Base-by-base conservation (phyloP, 2,329 filamentous ascomycete species). In the Epichloe uncinata region DNA sequence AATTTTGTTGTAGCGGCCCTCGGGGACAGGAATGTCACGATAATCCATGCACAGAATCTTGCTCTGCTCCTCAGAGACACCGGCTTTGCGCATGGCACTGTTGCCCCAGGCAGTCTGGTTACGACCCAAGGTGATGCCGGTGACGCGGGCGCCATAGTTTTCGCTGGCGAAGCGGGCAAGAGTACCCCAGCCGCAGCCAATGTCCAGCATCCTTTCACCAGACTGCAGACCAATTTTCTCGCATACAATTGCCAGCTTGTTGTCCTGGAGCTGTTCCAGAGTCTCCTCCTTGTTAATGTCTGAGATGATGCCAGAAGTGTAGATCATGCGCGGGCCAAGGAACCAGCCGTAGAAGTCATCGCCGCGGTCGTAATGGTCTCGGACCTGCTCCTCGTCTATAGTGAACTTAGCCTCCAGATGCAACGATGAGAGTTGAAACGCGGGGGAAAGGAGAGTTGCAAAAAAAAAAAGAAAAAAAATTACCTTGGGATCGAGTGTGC, bases 311-410 rank as follows among this genome's bases (percentile, higher is more conserved):
- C 93, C 93, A 47, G 87, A 94, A 47, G 93, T 98, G 75, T 97
- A 97, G 70, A 97, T 88, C 93, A 97, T 98, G 64, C 91, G 90
- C 52, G 91, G 91, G 54, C 93, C 93, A 55, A 97, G 80, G 78
- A 97, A 97, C 89, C 90, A 98, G 66, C 81, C 85, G 75, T 98
- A 98, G 73, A 96, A 95, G 71, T 97, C 93, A 67, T 98, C 89
- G 64, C 93, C 93, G 57, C 89, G 84, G 77, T 97, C 93, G 70
- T 98, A 98, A 74, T 96, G 89, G 68, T 90, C 88, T 65, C 90
- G 88, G 51, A 97, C 90, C 73, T 97, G 93, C 70, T 97, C 91
- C 78, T 96, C 90, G 60, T 97, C 65, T 65, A 42, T 18, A 1
- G 4, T 15, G 18, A 3, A 26, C 42, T 62, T 49, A 62, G 55